Base-by-base conservation (phyloP, 192 early-diverging fungal species). In the Gigaspora rosea region DNA sequence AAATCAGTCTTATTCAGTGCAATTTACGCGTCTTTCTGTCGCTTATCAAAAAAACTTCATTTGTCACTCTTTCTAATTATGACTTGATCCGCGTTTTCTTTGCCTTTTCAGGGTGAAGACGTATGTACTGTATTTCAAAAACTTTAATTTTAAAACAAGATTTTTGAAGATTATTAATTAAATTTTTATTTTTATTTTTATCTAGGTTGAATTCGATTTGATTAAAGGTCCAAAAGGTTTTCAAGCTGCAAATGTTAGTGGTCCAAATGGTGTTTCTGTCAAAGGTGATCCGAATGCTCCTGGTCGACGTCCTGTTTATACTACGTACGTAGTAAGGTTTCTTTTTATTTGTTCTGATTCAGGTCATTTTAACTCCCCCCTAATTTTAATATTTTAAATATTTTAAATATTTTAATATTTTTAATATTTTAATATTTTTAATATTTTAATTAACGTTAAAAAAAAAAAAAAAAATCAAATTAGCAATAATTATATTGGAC, bases 241-340 rank as follows among this genome's bases (percentile, higher is more conserved):
- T 73, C 93, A 94, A 78, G 95, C 95, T 2, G 88, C 93, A 11
- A 88, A 93, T 51, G 94, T 95, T 10, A 89, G 93, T 20, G 94
- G 94, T 8, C 93, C 93, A 1, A 78, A 85, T 71, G 92, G 93
- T 57, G 71, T 73, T 3, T 82, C 83, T 76, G 95, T 96, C 57
- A 86, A 86, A n/a, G 95, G 95, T 13, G 94, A 96, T 80, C 91
- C 88, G 6, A 89, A 86, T 59, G 79, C 71, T 32, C 71, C 71
- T 0, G 61, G 61, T 33, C 41, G 41, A 41, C 41, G 41, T 41
- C 41, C 41, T 7, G 2, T 41, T 3, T 41, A 41, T 41, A 41
- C 41, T 41, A 41, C 41, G 41, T 41, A 27, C 1, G 27, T 27
- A 27, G 1, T n/a, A n/a, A 3, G 5, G 36, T 41, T 41, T 41